These are phyloP conservation scores for Backusella morwellensis DNA, from an alignment of 192 early-diverging fungal species.

Conservation along the genomic window DNA sequence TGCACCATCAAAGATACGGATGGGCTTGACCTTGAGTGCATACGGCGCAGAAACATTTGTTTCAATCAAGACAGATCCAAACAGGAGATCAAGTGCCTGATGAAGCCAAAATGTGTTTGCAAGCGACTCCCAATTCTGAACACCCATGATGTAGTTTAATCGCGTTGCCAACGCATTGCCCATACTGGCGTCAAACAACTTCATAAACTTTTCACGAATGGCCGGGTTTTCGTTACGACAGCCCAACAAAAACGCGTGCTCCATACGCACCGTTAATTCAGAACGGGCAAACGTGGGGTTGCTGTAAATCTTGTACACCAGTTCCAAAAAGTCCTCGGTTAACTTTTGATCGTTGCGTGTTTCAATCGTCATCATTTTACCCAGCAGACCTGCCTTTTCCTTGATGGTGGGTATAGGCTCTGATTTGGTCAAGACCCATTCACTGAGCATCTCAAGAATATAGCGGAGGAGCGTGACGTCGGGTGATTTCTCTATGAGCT, in stretches of 20 bases:
- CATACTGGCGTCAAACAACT: conserved; percentile 80
- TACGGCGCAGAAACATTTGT: conserved; percentile 36
- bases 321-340: conserved; percentile 81
- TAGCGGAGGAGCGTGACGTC: conserved; percentile 67
- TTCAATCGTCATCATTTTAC: conserved; percentile 89
- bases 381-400: conserved; percentile 90
- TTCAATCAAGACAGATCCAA: conserved; percentile 60
- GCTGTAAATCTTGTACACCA: conserved; percentile 89
- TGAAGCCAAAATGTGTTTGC: conserved; percentile 87
- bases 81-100: conserved; percentile 84
- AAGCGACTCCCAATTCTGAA: conserved; percentile 96
- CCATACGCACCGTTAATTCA: conserved; percentile 90
- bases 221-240: conserved; percentile 76
- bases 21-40: conserved; percentile 45
- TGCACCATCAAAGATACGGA: conserved; percentile 1
- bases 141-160: conserved; percentile 84
- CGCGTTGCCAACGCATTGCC: conserved; percentile 61
- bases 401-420: conserved; percentile 95
- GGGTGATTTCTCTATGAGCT: conserved; percentile 81
- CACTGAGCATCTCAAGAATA: conserved; percentile 79
- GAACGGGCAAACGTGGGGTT: conserved; percentile 78
- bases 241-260: conserved; percentile 92
- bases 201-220: conserved; percentile 78
- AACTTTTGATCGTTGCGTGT: conserved; percentile 64
- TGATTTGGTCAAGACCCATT: conserved; percentile 77